A percentile compares a stretch with the other conserved stretches of the same genome.
These are phyloP conservation scores for Carex pumila DNA, from an alignment of 176 grass and related monocot species.

Conservation along the genomic window DNA sequence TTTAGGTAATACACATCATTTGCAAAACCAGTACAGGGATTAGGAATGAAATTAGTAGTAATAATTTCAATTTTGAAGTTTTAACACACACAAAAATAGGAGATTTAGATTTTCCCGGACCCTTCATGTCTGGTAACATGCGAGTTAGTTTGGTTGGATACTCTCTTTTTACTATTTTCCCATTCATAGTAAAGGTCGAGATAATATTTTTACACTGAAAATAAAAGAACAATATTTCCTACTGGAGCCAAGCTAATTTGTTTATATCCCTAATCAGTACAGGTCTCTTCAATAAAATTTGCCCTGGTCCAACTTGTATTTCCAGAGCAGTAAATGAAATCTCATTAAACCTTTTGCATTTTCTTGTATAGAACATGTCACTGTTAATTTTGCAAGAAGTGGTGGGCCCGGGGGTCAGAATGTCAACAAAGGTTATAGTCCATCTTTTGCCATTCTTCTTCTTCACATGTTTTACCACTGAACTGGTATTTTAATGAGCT, in stretches of 20 bases:
- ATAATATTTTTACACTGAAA: no score
- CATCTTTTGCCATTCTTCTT: background rate
- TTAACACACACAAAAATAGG: background rate
- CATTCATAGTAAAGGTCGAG: background rate
- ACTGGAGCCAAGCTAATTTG: background rate
- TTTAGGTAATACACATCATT: constrained; percentile 31
- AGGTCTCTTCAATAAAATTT: background rate
- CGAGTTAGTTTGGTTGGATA: background rate
- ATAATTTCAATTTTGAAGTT: background rate
- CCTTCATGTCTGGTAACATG: background rate
- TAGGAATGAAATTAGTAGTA: background rate
- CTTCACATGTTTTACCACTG: background rate
- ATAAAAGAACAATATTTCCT: background rate
- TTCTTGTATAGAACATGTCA: constrained; percentile 60
- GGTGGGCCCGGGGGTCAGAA: constrained; percentile 94
- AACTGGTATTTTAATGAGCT: background rate
- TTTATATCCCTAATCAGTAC: background rate
- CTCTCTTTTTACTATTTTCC: background rate
- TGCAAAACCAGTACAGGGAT: background rate
- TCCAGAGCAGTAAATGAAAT: background rate
- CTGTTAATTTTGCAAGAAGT: constrained; percentile 94
- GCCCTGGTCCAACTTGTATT: background rate
- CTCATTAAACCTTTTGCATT: constrained; percentile 24
- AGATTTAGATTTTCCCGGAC: background rate
- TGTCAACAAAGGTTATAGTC: constrained; percentile 82